Conservation (phyloP, 2,329 filamentous ascomycete species). For the Pestalotiopsis sp. region DNA sequence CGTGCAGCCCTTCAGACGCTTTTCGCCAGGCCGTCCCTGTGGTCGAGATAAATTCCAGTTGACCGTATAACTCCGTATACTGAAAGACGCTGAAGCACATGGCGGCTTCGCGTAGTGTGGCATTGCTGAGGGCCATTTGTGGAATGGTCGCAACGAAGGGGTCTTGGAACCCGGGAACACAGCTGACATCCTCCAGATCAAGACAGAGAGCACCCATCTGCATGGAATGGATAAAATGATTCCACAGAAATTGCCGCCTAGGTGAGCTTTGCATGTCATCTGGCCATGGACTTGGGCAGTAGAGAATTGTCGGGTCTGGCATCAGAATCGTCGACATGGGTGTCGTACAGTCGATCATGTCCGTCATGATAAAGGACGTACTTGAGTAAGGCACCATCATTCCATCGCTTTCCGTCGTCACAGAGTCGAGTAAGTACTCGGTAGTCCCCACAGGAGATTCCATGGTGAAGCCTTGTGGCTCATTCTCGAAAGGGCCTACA, state of each 20-base stretch:
- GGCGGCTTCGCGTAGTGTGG: background rate
- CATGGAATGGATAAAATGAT: background rate
- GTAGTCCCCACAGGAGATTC: background rate
- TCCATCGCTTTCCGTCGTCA: background rate
- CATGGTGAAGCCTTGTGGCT: background rate
- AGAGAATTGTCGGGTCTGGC: background rate
- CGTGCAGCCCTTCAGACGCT: background rate
- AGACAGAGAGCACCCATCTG: background rate
- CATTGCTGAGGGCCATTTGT: background rate
- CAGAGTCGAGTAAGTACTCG: background rate
- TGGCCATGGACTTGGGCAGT: background rate
- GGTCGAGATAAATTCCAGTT: background rate
- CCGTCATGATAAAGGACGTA: background rate
- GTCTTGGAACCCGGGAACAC: background rate
- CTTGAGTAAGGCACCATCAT: background rate
- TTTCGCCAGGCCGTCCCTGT: background rate
- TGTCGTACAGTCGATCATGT: background rate
- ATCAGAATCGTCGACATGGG: background rate
- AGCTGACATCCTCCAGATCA: background rate
- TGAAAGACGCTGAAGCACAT: background rate
- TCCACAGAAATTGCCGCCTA: background rate
- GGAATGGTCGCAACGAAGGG: background rate
- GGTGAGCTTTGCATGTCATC: background rate
- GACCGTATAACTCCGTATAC: background rate
- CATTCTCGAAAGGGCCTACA: background rate